Conservation (phyloP, 2,329 filamentous ascomycete species). For the Verticillium tricorpus region DNA sequence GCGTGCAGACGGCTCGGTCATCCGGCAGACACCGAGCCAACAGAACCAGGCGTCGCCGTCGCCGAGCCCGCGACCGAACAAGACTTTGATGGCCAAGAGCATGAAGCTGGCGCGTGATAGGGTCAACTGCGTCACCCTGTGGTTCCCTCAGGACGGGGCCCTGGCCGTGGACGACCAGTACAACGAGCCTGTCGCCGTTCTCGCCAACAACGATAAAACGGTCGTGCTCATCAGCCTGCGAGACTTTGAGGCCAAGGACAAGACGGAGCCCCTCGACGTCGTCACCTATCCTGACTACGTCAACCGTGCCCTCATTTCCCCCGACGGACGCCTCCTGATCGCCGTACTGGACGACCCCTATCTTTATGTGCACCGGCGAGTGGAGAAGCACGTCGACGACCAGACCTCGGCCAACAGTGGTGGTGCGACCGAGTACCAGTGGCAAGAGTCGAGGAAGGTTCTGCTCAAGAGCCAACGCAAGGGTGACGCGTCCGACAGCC, state of each 20-base stretch:
- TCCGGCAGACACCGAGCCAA: conserved; percentile 23
- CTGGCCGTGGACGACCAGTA: conserved; percentile 34
- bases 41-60: conserved; percentile 17
- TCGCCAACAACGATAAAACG: conserved; percentile 89
- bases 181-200: conserved; percentile 55
- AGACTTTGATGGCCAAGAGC: conserved; percentile 43
- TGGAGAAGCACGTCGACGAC: conserved; percentile 27
- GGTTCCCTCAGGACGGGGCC: conserved; percentile 43
- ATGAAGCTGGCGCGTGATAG: conserved; percentile 53
- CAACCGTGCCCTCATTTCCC: conserved; percentile 92
- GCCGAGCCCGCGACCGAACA: conserved; percentile 14
- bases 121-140: conserved; percentile 64
- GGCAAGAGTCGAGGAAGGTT: conserved; percentile 47
- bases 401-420: conserved; percentile 14
- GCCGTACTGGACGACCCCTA: conserved; percentile 85
- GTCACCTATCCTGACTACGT: conserved; percentile 78
- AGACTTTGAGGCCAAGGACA: conserved; percentile 43
- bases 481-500: conserved; percentile 48
- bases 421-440: conserved; percentile 34
- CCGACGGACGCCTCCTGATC: conserved; percentile 74
- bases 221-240: conserved; percentile 78
- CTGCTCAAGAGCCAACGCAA: conserved; percentile 54
- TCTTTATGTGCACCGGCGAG: conserved; percentile 73
- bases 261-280: conserved; percentile 58
- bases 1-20: conserved; percentile 25